Evolutionary conservation across 257 asterid species (phyloP), one percentile per base, ranked within the genome.

Genomic region (Galeopsis tetrahit): DNA sequence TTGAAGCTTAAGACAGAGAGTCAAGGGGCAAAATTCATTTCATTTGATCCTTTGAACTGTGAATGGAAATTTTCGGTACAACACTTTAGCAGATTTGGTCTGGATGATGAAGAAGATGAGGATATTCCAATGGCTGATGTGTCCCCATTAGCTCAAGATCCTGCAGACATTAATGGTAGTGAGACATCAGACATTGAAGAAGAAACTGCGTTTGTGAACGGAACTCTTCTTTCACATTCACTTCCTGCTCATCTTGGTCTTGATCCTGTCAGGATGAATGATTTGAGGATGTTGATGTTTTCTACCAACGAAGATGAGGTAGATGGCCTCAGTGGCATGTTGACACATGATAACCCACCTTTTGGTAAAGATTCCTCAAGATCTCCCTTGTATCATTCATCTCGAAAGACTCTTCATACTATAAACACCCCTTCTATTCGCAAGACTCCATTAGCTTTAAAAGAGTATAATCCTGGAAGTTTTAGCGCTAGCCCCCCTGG

Each of bases 231-330:
- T 70, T 83, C 97, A 48, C 98, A 92, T 83, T 95, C 99, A 73
- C 96, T 92, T 81, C 99, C 99, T 33, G 93, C 96, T 63, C 97
- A 90, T 82, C 97, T 95, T 64, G 92, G 98, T 79, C 97, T 94
- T 55, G 96, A 90, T 83, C 98, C 98, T 72, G 80, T 46, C 63
- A 86, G 87, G 82, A 92, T 92, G 99, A 90, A 82, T 10, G 93
- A 87, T 80, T 77, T 92, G 90, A 87, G 82, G 82, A 78, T 88
- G 91, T 60, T 90, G 81, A 70, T 90, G 86, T 90, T 92, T 79
- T 82, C 93, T 58, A 81, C 77, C 14, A 87, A 85, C 78, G 95
- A 88, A 69, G 94, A 83, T 43, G 93, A 88, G 59, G 74, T 68
- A 59, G 92, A 91, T 76, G 90, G 80, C 66, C 72, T 71, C 39